Evolutionary conservation across 495 filamentous ascomycete genomes (phyloP), one percentile per base, ranked within the genome.

Genomic region (Podospora pseudopauciseta): DNA sequence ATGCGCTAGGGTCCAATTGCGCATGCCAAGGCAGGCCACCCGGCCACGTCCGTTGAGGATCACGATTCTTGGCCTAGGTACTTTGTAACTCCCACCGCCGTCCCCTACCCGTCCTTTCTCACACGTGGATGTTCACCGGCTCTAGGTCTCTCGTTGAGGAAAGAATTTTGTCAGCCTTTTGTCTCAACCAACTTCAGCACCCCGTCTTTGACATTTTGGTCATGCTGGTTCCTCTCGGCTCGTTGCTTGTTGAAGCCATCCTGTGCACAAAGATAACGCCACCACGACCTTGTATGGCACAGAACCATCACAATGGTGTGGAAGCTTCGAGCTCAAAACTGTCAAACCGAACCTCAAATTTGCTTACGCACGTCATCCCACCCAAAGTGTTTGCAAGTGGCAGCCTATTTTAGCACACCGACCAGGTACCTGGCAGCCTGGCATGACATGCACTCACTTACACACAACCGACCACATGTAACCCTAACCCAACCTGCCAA

Each of bases 21-120:
- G 63, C 67, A 66, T 15, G 67, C 63, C 67, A 69, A 69, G 67
- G 57, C 9, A 19, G 26, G 59, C 20, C 28, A 59, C 28, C 32
- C 56, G 32, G 65, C 32, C n/a, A 66, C 7, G n/a, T 58, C 55
- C 19, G n/a, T 18, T 20, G n/a, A 58, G n/a, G 7, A 58, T 20
- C 55, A 20, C n/a, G n/a, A 15, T 58, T 49, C 39, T 49, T 49
- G 39, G 13, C 39, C 15, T 23, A 23, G 23, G 23, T 23, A 23
- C 23, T 23, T 23, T 23, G 23, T 23, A 32, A 32, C 39, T 13
- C 15, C 39, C 39, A 49, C 5, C 39, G 39, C 39, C 15, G 2
- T 49, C 39, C 39, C 39, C 13, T 49, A 11, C 15, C 39, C 39
- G 13, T 49, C 39, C 13, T 49, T 16, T 13, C 39, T 3, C 39